A percentile compares a stretch with the other conserved stretches of the same genome.
phyloP scores from a whole-genome alignment of 73 alveolate genomes.

The Stentor roeselii region DNA sequence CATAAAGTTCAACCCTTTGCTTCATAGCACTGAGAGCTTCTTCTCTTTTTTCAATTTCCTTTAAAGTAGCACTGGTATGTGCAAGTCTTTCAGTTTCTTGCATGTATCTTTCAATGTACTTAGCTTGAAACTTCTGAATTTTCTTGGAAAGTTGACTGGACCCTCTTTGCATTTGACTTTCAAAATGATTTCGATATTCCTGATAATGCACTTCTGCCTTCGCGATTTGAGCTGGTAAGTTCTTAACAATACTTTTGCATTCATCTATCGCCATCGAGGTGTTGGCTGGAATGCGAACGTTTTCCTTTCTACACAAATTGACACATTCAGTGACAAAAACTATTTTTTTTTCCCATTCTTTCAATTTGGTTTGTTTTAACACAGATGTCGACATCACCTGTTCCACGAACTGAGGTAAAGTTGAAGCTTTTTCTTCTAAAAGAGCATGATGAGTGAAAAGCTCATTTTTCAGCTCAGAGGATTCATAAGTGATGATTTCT shows the following conservation, averaged over 20 bases:
- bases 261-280: conserved; percentile 38
- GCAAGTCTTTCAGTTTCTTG: conserved; percentile 56
- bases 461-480: conserved; percentile 18
- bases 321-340: conserved; percentile 7
- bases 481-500: conserved; percentile 19
- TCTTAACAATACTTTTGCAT: conserved; percentile 44
- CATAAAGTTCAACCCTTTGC: conserved; percentile 61
- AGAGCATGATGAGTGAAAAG: conserved; percentile 4
- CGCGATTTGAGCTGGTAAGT: conserved; percentile 44
- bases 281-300: conserved; percentile 9
- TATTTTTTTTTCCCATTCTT: conserved; percentile 11
- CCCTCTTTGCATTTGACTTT: conserved; percentile 5
- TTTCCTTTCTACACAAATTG: conserved; percentile 27
- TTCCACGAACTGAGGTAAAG: conserved; percentile 11
- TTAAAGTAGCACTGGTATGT: conserved; percentile 64
- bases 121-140: conserved; percentile 57
- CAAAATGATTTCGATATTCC: conserved; percentile 25
- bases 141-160: not conserved
- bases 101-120: conserved; percentile 61
- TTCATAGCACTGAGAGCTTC: conserved; percentile 67
- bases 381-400: conserved; percentile 5
- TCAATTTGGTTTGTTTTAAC: not conserved
- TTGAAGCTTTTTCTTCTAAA: not conserved
- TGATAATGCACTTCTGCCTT: conserved; percentile 51
- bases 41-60: conserved; percentile 61